Base-by-base conservation (phyloP, 768 basidiomycete species). In the Imleria badia region DNA sequence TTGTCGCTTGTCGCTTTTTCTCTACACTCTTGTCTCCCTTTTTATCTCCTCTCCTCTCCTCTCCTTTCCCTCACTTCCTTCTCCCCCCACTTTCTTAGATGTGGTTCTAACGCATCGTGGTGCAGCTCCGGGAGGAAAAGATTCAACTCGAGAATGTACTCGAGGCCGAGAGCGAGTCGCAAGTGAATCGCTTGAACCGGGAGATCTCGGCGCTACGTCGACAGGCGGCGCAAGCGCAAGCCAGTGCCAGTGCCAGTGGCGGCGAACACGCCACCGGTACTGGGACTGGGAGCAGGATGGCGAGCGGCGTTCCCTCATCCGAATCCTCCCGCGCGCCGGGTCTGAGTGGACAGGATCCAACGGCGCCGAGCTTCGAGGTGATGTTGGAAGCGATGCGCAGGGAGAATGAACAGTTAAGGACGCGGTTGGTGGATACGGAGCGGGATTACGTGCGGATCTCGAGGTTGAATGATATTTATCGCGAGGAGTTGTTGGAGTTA, bases 101-200 rank as follows among this genome's bases (percentile, higher is more conserved):
- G n/a, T n/a, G n/a, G n/a, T n/a, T n/a, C n/a, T n/a, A n/a, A n/a
- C n/a, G n/a, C n/a, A n/a, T n/a, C n/a, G n/a, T n/a, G 38, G 12
- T 45, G 19, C 52, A 92, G 91, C 79, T 93, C 45, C 79, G 86
- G 33, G 88, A 91, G 66, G 91, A 94, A 72, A 94, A 94, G 65
- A 87, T 93, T 43, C 82, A 83, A 22, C 76, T 92, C 34, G 91
- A 92, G 69, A 92, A 92, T 65, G 80, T 76, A 2, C 80, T 90
- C 34, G 91, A 94, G 69, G 91, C 89, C 10, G 91, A 93, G 69
- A 87, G 82, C n/a, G 90, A 93, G 71, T 84, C 81, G 17, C 89
- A 91, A 72, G 91, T 92, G 53, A 91, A 91, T 60, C 74, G 82
- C 51, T 75, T 93, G 36, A 82, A 83, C 26, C 75, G 89, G 43